Percentiles rank a stretch among this genome's conserved stretches.
These are phyloP conservation scores for Bolboschoenus planiculmis DNA, from an alignment of 176 grass and related monocot genomes.

Conservation along the genomic window DNA sequence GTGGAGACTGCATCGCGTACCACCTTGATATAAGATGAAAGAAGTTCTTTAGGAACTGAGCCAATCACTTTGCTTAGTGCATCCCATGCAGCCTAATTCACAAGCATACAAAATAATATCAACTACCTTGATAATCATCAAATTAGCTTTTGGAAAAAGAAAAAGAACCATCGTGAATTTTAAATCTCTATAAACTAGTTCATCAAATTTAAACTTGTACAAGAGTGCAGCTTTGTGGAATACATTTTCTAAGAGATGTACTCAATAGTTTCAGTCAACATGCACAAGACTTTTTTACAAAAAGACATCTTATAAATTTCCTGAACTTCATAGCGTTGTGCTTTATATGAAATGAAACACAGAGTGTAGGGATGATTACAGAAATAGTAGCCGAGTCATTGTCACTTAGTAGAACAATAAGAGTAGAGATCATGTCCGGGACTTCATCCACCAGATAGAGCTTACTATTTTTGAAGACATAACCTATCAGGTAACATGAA, in stretches of 20 bases:
- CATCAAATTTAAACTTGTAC: neutral
- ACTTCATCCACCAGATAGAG: conserved; percentile 88
- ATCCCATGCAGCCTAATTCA: conserved; percentile 76
- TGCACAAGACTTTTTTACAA: neutral
- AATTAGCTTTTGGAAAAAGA: neutral
- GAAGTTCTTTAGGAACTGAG: conserved; percentile 81
- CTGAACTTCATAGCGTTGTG: neutral
- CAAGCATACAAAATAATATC: neutral
- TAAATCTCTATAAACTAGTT: neutral
- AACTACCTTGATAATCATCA: neutral
- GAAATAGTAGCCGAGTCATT: conserved; percentile 70
- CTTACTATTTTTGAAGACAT: conserved; percentile 90
- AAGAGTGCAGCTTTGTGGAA: neutral
- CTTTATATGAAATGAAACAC: conserved; percentile 11
- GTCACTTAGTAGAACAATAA: conserved; percentile 84
- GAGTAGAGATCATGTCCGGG: conserved; percentile 67
- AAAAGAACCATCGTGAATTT: neutral
- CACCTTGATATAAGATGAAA: conserved; percentile 84
- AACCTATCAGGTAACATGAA: conserved; percentile 81
- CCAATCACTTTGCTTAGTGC: conserved; percentile 84
- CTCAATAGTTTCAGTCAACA: neutral
- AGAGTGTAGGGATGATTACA: conserved; percentile 40
- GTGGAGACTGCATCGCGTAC: conserved; percentile 93
- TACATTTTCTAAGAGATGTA: neutral
- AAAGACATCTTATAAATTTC: neutral